These are phyloP conservation scores for Leucoagaricus sp. DNA, from an alignment of 1,284 basidiomycete species.

Conservation along the genomic window DNA sequence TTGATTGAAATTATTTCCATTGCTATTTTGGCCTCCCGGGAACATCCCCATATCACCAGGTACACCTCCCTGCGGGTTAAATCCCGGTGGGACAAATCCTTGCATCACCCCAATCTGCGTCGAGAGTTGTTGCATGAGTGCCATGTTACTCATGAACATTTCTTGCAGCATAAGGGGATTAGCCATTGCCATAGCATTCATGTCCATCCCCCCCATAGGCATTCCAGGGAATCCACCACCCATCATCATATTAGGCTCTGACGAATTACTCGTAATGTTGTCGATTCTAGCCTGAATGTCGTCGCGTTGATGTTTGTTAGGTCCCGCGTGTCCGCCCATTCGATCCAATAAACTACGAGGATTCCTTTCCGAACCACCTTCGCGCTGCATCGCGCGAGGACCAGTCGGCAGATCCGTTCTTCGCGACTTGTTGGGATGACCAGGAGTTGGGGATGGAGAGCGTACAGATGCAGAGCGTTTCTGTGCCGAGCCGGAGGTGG, in stretches of 20 bases:
- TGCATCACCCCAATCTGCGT: conserved; percentile 69
- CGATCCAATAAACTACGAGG: conserved; percentile 72
- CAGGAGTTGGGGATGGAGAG: conserved; percentile 76
- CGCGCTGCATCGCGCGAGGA: conserved; percentile 75
- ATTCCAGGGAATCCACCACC: conserved; percentile 48
- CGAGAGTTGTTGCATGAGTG: conserved; percentile 82
- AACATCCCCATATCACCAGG: conserved; percentile 57
- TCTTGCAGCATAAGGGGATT: conserved; percentile 78
- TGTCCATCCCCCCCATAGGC: conserved; percentile 60
- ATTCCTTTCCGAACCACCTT: conserved; percentile 35
- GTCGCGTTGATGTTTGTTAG: conserved; percentile 49
- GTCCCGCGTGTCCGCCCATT: conserved; percentile 55
- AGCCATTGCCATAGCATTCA: conserved; percentile 58
- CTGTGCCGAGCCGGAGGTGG: conserved; percentile 50
- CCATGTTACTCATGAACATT: conserved; percentile 86
- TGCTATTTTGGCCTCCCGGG: conserved; percentile 41
- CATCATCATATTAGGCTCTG: conserved; percentile 63
- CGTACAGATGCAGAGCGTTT: conserved; percentile 73
- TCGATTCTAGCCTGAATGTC: conserved; percentile 80
- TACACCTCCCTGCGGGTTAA: conserved; percentile 58
- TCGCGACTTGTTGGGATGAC: conserved; percentile 65
- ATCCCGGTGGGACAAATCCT: conserved; percentile 48
- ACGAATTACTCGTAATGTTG: conserved; percentile 61
- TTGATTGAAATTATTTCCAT: conserved; percentile 46
- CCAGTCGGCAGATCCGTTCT: conserved; percentile 76